Evolutionary conservation across 2,329 filamentous ascomycete species (phyloP).

Genomic region (Calonectria montana): DNA sequence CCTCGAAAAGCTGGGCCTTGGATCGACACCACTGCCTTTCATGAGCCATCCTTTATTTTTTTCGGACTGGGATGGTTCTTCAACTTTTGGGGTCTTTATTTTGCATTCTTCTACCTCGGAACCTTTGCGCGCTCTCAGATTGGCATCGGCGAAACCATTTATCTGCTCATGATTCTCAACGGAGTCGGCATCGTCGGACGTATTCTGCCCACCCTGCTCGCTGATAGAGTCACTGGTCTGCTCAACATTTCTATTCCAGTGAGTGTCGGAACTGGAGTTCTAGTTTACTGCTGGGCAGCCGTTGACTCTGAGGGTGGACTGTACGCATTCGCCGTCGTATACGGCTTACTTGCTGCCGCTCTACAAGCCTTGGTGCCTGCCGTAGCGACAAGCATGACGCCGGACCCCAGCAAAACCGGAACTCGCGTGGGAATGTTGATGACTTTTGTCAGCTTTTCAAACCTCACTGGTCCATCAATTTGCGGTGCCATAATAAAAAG

Average conservation of each 20-base stretch:
- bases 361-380: constrained; percentile 64
- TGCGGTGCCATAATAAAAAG: constrained; percentile 38
- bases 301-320: constrained; percentile 39
- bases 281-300: constrained; percentile 47
- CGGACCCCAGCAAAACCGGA: constrained; percentile 46
- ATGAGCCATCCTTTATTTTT: constrained; percentile 51
- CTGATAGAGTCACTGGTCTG: constrained; percentile 61
- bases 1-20: constrained; percentile 53
- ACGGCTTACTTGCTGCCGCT: constrained; percentile 62
- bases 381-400: constrained; percentile 55
- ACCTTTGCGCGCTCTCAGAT: constrained; percentile 56
- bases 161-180: constrained; percentile 60
- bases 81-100: constrained; percentile 51
- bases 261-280: constrained; percentile 32
- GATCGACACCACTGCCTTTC: constrained; percentile 58
- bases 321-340: constrained; percentile 50
- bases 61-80: constrained; percentile 49
- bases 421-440: constrained; percentile 51
- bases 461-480: constrained; percentile 45
- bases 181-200: constrained; percentile 63
- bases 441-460: constrained; percentile 44
- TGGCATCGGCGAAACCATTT: constrained; percentile 33
- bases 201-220: constrained; percentile 58
- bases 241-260: constrained; percentile 62
- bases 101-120: constrained; percentile 62